Conservation (phyloP, 2,329 filamentous ascomycete species). For the Ceratocystis colombiana region DNA sequence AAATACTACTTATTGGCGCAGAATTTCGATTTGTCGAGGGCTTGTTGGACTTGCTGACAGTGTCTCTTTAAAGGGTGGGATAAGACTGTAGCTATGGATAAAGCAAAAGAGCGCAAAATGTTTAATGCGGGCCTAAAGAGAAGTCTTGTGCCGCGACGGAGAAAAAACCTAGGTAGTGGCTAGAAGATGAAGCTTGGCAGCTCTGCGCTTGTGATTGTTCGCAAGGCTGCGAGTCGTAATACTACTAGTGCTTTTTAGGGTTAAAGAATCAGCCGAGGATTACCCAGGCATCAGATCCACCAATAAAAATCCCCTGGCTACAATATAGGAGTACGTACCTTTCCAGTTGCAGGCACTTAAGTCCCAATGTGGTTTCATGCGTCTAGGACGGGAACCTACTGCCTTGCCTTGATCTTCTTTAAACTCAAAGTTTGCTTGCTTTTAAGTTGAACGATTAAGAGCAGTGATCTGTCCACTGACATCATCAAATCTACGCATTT, state of each 20-base stretch:
- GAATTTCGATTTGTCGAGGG: neutral
- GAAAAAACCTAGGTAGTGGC: neutral
- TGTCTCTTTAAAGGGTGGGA: neutral
- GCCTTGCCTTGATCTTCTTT: neutral
- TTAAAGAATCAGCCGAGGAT: neutral
- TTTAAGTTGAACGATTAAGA: neutral
- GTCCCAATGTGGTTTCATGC: neutral
- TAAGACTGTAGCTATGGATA: neutral
- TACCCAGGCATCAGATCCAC: neutral
- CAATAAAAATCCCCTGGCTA: neutral
- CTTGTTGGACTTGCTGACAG: too few species aligned
- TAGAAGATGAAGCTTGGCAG: neutral
- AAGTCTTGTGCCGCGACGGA: neutral
- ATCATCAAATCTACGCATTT: neutral
- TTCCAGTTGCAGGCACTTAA: neutral
- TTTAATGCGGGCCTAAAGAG: neutral
- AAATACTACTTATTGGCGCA: neutral
- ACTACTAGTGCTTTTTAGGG: neutral
- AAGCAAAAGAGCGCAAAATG: neutral
- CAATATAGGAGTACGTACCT: neutral
- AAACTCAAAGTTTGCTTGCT: conserved; percentile 1
- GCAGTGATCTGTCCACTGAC: neutral
- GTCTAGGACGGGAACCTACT: neutral
- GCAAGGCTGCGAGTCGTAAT: neutral
- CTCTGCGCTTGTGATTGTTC: neutral